Base-by-base conservation (phyloP, 2,329 filamentous ascomycete genomes). In the Alternaria gansuensis region DNA sequence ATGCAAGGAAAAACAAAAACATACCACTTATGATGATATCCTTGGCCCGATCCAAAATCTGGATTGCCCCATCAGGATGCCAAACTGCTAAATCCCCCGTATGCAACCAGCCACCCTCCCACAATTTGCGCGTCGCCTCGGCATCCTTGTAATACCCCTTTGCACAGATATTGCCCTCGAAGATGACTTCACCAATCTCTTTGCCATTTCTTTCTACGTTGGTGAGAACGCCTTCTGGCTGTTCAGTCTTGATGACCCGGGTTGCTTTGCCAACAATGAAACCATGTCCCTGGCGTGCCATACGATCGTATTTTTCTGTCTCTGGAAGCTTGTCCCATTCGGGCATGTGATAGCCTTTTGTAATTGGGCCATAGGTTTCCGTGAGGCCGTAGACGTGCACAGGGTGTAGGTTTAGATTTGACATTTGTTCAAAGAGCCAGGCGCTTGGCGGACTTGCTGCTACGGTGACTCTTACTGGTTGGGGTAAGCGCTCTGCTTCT, bases 11-110 rank as follows among this genome's bases (percentile, higher is more conserved):
- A 33, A 5, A 24, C 17, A 26, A 44, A 26, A 49, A 77, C 84
- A 67, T 82, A 91, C 91, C 91, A 52, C 91, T 96, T 63, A 99
- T 99, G 72, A 99, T 99, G 52, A 99, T 97, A 75, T 99, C 95
- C 82, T 99, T 99, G 13, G 92, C 91, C 21, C 95, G 86, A 78
- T 99, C 95, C 58, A 96, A 82, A 64, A 99, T 97, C 81, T 98
- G 92, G 43, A 93, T 89, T 57, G 91, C 90, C 2, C 94, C 93
- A 75, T 98, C 95, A 0, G 90, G 85, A 79, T 97, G 92, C 90
- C 91, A 93, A 0, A 98, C 93, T 0, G 95, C 95, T 48, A 99
- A 79, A 76, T 99, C 95, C 0, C 95, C 95, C 14, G 90, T 94
- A 79, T 97, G 95, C 69, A 93, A 80, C 21, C 89, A 92, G 3